Evolutionary conservation across 805 yeast species (phyloP).

Genomic region (Yarrowia yakushimensis): DNA sequence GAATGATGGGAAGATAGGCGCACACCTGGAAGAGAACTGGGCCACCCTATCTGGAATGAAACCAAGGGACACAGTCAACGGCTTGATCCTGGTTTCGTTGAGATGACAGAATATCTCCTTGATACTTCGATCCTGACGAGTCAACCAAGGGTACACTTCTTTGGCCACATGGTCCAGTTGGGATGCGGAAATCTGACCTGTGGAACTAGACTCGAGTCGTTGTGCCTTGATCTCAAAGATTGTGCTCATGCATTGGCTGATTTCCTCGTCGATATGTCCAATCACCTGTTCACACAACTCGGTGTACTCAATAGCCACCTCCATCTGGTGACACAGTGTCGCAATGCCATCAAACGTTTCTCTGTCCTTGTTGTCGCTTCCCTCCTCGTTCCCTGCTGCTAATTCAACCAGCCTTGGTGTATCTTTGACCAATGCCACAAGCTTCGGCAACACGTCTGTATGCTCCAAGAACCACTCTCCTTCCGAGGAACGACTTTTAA

Average conservation of each 20-base stretch:
- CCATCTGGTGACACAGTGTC: slow-evolving; percentile 29
- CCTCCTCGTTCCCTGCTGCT: not conserved
- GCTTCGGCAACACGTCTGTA: slow-evolving; percentile 1
- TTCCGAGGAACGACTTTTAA: not conserved
- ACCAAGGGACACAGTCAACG: slow-evolving; percentile 31
- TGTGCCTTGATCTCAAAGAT: slow-evolving; percentile 31
- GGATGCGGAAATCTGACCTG: not conserved
- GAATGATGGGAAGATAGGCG: slow-evolving; percentile 30
- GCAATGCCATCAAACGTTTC: slow-evolving; percentile 27
- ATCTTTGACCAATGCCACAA: slow-evolving; percentile 3
- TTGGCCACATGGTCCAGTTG: slow-evolving; percentile 22
- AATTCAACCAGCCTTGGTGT: slow-evolving; percentile 29
- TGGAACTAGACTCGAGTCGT: slow-evolving; percentile 1
- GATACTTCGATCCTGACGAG: slow-evolving; percentile 27
- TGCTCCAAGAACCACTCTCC: slow-evolving; percentile 21
- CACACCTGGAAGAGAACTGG: slow-evolving; percentile 29
- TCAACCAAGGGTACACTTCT: slow-evolving; percentile 29
- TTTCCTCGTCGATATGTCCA: slow-evolving; percentile 32
- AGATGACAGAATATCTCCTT: slow-evolving; percentile 29
- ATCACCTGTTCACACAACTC: slow-evolving; percentile 33
- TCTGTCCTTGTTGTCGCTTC: not conserved
- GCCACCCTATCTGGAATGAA: slow-evolving; percentile 31
- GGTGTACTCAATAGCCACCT: slow-evolving; percentile 34
- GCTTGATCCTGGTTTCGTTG: slow-evolving; percentile 27
- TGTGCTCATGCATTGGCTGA: slow-evolving; percentile 27